Percentiles rank a stretch among this genome's conserved stretches.
Conservation (phyloP, 257 asterid genomes). For the Lavandula angustifolia region DNA sequence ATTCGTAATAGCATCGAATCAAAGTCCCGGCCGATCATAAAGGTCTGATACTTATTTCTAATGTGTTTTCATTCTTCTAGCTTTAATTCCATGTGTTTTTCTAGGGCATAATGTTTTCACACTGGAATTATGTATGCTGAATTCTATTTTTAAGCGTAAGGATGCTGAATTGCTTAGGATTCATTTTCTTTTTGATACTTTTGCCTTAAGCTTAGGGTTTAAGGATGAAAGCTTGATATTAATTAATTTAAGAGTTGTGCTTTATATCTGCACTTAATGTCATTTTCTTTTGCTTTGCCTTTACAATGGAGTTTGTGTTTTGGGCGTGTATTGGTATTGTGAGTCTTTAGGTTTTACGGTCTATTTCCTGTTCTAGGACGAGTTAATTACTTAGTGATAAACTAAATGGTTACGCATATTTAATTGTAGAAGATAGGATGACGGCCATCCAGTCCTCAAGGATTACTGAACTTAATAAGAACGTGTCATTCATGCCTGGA, state of each 20-base stretch:
- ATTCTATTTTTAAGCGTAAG: background rate
- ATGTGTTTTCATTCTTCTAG: background rate
- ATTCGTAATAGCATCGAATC: conserved; percentile 23
- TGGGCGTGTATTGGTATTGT: background rate
- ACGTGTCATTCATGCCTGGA: conserved; percentile 57
- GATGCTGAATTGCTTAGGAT: background rate
- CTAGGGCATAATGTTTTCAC: conserved; percentile 10
- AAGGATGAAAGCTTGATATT: background rate
- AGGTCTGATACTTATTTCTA: conserved; percentile 20
- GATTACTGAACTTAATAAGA: conserved; percentile 34
- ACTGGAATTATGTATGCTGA: background rate
- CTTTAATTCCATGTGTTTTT: conserved; percentile 1
- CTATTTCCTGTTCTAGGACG: background rate
- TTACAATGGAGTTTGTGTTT: background rate
- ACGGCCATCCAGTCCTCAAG: conserved; percentile 44
- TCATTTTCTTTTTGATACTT: background rate
- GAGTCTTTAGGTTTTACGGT: background rate
- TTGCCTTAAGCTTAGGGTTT: background rate
- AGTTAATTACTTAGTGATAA: background rate
- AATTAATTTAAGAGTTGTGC: background rate
- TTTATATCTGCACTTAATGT: conserved; percentile 1
- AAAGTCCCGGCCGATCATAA: conserved; percentile 26
- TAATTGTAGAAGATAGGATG: conserved; percentile 29
- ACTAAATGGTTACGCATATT: conserved; percentile 10
- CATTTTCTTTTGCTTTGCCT: background rate